phyloP scores from a whole-genome alignment of 1,139 yeast genomes.

The Diutina scorzettiae region DNA sequence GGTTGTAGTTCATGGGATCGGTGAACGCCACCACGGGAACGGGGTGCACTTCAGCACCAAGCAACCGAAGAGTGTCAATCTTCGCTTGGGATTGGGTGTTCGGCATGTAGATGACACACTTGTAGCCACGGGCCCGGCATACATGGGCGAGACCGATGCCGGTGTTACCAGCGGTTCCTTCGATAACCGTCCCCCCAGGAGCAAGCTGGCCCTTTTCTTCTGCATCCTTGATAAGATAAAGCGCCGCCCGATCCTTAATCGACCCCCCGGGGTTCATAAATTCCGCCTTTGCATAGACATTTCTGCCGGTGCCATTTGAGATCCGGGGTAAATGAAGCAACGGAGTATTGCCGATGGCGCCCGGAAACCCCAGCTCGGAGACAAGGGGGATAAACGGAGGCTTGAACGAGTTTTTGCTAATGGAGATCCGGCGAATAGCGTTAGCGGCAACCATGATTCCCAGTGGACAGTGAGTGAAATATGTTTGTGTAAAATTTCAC shows the following conservation, averaged over 20 bases:
- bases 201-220: constrained; percentile 54
- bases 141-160: constrained; percentile 89
- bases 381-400: constrained; percentile 49
- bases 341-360: constrained; percentile 85
- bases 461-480: too few species aligned
- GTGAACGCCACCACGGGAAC: constrained; percentile 83
- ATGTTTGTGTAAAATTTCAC: too few species aligned
- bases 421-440: not conserved
- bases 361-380: constrained; percentile 48
- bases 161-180: constrained; percentile 54
- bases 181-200: constrained; percentile 52
- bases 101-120: constrained; percentile 82
- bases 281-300: constrained; percentile 82
- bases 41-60: constrained; percentile 81
- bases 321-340: constrained; percentile 52
- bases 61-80: constrained; percentile 54
- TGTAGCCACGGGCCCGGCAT: constrained; percentile 72
- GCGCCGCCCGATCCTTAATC: constrained; percentile 85
- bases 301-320: constrained; percentile 53
- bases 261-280: constrained; percentile 94
- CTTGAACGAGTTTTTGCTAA: constrained; percentile 1
- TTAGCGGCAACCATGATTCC: not conserved
- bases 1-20: constrained; percentile 75
- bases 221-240: constrained; percentile 67
- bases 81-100: constrained; percentile 74